Evolutionary conservation across 129 eudicot genomes (phyloP).

Genomic region (Sambucus nigra): DNA sequence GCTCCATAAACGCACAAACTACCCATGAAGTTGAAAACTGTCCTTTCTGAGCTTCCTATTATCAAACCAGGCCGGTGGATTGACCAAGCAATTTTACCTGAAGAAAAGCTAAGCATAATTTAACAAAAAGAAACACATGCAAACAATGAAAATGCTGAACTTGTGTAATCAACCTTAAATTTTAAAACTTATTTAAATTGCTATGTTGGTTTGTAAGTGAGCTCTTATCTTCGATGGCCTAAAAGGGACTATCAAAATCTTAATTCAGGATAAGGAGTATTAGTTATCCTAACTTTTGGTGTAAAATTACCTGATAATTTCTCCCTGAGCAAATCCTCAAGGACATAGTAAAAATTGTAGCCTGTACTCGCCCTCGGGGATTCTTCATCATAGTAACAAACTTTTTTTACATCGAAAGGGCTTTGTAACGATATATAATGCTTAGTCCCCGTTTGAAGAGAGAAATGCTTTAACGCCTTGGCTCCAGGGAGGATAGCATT

Average conservation of each 20-base stretch:
- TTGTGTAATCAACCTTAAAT: no score
- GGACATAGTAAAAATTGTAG: slow-evolving; percentile 62
- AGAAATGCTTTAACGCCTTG: slow-evolving; percentile 47
- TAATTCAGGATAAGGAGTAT: no score
- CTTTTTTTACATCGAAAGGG: slow-evolving; percentile 13
- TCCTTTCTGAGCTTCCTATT: slow-evolving; percentile 51
- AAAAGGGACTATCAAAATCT: no score
- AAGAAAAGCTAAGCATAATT: no score
- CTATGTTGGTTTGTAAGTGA: no score
- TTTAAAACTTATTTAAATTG: no score
- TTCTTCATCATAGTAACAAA: slow-evolving; percentile 39
- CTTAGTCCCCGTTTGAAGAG: slow-evolving; percentile 81
- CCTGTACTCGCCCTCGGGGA: slow-evolving; percentile 46
- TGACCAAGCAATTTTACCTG: slow-evolving; percentile 53
- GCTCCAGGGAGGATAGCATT: slow-evolving; percentile 54
- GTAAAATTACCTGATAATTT: slow-evolving; percentile 29
- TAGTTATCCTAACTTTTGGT: no score
- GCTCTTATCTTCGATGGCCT: no score
- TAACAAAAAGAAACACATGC: no score
- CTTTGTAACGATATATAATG: slow-evolving; percentile 58
- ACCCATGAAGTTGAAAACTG: slow-evolving; percentile 74
- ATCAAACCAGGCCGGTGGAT: slow-evolving; percentile 86
- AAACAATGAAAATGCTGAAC: no score
- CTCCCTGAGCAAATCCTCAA: slow-evolving; percentile 74
- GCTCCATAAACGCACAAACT: slow-evolving; percentile 66